A percentile compares a stretch with the other conserved stretches of the same genome.
Evolutionary conservation across 306 rosid species (phyloP).

Genomic region (Lotus japonicus): DNA sequence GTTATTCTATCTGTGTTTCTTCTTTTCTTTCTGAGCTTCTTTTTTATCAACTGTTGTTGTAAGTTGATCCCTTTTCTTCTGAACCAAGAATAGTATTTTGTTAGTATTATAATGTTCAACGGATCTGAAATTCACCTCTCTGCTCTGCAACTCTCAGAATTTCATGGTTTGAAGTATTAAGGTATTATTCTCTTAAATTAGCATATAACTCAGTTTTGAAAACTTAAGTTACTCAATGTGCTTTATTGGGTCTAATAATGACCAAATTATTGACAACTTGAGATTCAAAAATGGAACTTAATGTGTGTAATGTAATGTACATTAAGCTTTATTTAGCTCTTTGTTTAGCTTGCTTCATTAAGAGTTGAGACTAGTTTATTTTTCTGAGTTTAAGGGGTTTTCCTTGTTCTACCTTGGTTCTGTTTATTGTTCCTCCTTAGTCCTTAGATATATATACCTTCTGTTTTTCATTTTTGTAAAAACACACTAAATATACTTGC

Average conservation of each 20-base stretch:
- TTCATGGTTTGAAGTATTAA: constrained; percentile 40
- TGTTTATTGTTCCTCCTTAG: constrained; percentile 7
- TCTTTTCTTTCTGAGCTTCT: background rate
- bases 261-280: background rate
- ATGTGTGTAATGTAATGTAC: background rate
- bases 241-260: background rate
- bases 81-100: constrained; percentile 26
- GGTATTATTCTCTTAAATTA: constrained; percentile 27
- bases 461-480: background rate
- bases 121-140: constrained; percentile 54
- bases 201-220: constrained; percentile 18
- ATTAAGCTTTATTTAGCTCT: background rate
- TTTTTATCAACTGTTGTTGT: constrained; percentile 14
- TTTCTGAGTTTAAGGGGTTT: constrained; percentile 26
- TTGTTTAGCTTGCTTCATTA: background rate
- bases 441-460: constrained; percentile 3
- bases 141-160: constrained; percentile 62
- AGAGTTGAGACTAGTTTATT: background rate
- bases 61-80: constrained; percentile 21
- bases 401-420: constrained; percentile 21
- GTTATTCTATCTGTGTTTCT: constrained; percentile 12
- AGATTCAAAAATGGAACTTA: background rate
- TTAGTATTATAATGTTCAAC: constrained; percentile 30
- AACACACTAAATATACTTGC: background rate
- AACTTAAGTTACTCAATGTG: constrained; percentile 19